These are phyloP conservation scores for Sarcomyxa edulis DNA, from an alignment of 768 basidiomycete species.

Conservation along the genomic window DNA sequence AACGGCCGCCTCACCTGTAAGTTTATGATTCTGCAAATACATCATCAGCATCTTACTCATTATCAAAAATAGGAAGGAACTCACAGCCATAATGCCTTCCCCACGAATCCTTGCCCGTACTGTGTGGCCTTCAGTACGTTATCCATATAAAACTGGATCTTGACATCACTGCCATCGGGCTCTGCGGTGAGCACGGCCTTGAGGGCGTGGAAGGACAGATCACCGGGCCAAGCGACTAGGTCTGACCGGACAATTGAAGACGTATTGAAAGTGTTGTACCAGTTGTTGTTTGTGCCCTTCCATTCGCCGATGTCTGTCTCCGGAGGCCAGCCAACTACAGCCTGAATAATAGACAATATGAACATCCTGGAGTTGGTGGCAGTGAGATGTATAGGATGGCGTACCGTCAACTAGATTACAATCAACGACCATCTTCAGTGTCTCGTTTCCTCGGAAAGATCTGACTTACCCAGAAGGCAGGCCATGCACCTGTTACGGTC, in stretches of 20 bases:
- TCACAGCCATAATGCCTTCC: slow-evolving; percentile 36
- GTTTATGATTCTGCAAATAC: slow-evolving; percentile 30
- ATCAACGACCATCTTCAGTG: background rate
- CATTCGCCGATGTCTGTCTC: slow-evolving; percentile 40
- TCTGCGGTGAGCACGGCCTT: slow-evolving; percentile 36
- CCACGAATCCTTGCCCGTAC: slow-evolving; percentile 33
- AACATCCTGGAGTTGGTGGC: background rate
- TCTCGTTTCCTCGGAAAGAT: too few relatives aligned
- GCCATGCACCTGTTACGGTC: slow-evolving; percentile 36
- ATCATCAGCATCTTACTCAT: background rate
- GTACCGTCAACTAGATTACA: slow-evolving; percentile 24
- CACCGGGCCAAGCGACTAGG: slow-evolving; percentile 35
- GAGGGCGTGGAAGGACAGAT: slow-evolving; percentile 36
- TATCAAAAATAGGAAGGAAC: slow-evolving; percentile 9
- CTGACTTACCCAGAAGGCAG: slow-evolving; percentile 38
- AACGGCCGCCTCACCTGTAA: slow-evolving; percentile 24
- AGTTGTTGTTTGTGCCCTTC: slow-evolving; percentile 39
- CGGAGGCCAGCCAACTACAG: slow-evolving; percentile 38
- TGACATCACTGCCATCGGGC: slow-evolving; percentile 30
- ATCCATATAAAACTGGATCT: slow-evolving; percentile 38
- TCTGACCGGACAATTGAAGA: slow-evolving; percentile 33
- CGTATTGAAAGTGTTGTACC: slow-evolving; percentile 42
- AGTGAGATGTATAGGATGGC: background rate
- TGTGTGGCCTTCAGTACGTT: slow-evolving; percentile 29
- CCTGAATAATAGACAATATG: slow-evolving; percentile 15